Conservation (phyloP, 2,329 filamentous ascomycete genomes). For the Fusarium sp. region DNA sequence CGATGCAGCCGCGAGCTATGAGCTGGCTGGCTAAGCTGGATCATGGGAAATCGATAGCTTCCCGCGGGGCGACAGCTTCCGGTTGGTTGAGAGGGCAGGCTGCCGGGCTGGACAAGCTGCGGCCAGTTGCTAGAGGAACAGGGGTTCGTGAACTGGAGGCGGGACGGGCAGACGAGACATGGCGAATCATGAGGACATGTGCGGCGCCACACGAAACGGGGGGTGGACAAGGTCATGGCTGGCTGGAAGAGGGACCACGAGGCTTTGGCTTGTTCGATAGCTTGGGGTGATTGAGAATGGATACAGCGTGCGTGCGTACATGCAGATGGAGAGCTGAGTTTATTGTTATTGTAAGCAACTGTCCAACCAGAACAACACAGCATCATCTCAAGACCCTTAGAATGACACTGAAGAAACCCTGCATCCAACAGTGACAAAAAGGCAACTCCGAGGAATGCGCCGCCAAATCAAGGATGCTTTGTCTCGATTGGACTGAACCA, state of each 20-base stretch:
- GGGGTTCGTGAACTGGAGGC: slow-evolving; percentile 12
- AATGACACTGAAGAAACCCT: slow-evolving; percentile 13
- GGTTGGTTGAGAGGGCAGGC: slow-evolving; percentile 1
- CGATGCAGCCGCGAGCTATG: slow-evolving; percentile 9
- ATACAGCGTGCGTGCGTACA: background rate
- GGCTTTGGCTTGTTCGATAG: background rate
- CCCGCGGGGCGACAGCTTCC: background rate
- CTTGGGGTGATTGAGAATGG: background rate
- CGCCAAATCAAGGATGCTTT: background rate
- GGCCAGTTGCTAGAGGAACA: slow-evolving; percentile 29
- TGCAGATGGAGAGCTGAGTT: background rate
- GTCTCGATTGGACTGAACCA: background rate
- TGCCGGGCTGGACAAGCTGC: background rate
- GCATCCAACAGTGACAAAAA: slow-evolving; percentile 3
- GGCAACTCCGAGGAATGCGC: background rate
- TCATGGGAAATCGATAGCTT: slow-evolving; percentile 32
- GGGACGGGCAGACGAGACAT: slow-evolving; percentile 1
- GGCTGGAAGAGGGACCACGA: slow-evolving; percentile 22
- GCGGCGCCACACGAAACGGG: slow-evolving; percentile 39
- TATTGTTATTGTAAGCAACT: background rate
- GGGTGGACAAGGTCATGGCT: slow-evolving; percentile 12
- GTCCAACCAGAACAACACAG: background rate
- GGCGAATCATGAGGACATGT: slow-evolving; percentile 39
- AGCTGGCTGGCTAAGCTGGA: slow-evolving; percentile 32
- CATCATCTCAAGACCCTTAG: background rate